A percentile compares a stretch with the other conserved stretches of the same genome.
Evolutionary conservation across 2,329 filamentous ascomycete genomes (phyloP).

Genomic region (Aspergillus pseudoterreus): DNA sequence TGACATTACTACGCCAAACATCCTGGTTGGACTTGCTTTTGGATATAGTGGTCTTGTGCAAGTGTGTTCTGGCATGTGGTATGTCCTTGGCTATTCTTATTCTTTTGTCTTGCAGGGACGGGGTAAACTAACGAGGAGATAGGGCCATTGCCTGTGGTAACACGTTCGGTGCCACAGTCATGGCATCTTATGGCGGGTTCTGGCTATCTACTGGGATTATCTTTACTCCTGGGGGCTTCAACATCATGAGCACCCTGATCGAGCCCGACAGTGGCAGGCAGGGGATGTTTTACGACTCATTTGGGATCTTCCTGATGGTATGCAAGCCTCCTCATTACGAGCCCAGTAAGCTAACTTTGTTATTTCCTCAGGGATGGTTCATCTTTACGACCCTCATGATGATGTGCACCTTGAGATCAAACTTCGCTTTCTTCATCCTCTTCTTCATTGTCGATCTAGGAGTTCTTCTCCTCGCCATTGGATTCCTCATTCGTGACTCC

Average conservation of each 20-base stretch:
- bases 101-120: neutral
- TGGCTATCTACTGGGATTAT: constrained; percentile 73
- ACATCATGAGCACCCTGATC: constrained; percentile 50
- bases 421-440: constrained; percentile 68
- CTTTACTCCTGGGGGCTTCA: constrained; percentile 60
- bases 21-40: constrained; percentile 64
- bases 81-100: constrained; percentile 17
- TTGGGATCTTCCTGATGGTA: constrained; percentile 66
- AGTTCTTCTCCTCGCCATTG: constrained; percentile 65
- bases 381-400: constrained; percentile 73
- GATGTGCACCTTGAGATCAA: constrained; percentile 68
- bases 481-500: constrained; percentile 53
- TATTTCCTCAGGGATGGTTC: constrained; percentile 59
- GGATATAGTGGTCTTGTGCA: constrained; percentile 72
- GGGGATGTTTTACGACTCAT: constrained; percentile 51
- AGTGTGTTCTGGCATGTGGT: constrained; percentile 78
- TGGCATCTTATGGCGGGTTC: constrained; percentile 75
- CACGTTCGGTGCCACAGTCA: constrained; percentile 72
- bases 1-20: constrained; percentile 55
- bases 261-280: constrained; percentile 26
- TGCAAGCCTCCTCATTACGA: constrained; percentile 4
- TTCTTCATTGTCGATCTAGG: constrained; percentile 71
- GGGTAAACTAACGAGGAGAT: neutral
- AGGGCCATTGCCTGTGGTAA: constrained; percentile 78
- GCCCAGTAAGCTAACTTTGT: neutral